These are phyloP conservation scores for Brassica cretica DNA, from an alignment of 345 rosid species.

Conservation along the genomic window DNA sequence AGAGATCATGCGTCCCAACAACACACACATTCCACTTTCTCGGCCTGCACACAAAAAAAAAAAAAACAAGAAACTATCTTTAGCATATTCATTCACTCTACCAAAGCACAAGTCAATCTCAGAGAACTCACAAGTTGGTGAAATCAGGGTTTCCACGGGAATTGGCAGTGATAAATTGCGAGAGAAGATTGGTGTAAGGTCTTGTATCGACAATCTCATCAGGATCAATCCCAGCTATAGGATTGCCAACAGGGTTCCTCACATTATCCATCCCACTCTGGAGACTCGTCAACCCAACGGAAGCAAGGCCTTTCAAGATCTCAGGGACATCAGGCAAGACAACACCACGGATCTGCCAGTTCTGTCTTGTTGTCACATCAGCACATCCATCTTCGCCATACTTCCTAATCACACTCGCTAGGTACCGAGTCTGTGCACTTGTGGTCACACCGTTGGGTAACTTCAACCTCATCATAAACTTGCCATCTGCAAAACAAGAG, in stretches of 20 bases:
- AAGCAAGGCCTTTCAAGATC: constrained; percentile 74
- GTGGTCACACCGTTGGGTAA: constrained; percentile 96
- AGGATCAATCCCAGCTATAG: constrained; percentile 90
- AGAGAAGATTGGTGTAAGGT: constrained; percentile 73
- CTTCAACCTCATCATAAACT: constrained; percentile 98
- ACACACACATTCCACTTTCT: constrained; percentile 96
- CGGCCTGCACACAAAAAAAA: constrained; percentile 51
- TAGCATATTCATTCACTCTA: constrained; percentile 17
- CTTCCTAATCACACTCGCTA: constrained; percentile 83
- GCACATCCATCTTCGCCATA: constrained; percentile 95
- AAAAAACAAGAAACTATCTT: background rate
- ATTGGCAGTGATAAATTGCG: constrained; percentile 80
- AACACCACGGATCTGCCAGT: constrained; percentile 97
- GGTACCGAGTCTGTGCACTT: constrained; percentile 76
- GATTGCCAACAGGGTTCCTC: constrained; percentile 92
- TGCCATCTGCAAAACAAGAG: constrained; percentile 61
- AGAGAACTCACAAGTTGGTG: constrained; percentile 66
- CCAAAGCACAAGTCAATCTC: background rate
- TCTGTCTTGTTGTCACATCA: constrained; percentile 91
- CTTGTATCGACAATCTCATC: constrained; percentile 85
- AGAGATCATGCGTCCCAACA: constrained; percentile 91
- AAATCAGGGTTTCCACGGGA: constrained; percentile 68
- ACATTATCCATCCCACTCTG: constrained; percentile 99
- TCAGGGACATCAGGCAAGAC: constrained; percentile 86
- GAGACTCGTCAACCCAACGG: constrained; percentile 81